These are phyloP conservation scores for Tuber melanosporum DNA, from an alignment of 495 filamentous ascomycete species.

Conservation along the genomic window DNA sequence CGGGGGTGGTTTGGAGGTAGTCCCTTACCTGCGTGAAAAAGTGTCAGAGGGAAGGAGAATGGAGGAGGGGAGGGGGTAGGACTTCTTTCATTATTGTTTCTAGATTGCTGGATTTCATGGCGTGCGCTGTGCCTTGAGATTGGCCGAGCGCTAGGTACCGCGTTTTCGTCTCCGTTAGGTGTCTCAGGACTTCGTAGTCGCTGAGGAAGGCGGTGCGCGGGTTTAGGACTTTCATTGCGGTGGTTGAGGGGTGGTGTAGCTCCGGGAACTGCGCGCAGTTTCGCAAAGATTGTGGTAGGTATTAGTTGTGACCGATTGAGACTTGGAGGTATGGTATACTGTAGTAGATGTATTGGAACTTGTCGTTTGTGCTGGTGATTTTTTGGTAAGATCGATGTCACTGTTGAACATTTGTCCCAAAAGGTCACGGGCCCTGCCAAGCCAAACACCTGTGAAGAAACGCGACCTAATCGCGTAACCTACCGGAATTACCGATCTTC, in stretches of 20 bases:
- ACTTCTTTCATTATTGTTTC: constrained; percentile 48
- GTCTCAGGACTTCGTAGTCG: constrained; percentile 59
- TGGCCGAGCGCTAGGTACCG: constrained; percentile 35
- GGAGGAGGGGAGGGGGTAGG: not conserved
- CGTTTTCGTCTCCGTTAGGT: constrained; percentile 48
- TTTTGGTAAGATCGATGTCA: not conserved
- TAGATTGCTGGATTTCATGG: constrained; percentile 46
- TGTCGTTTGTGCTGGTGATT: not conserved
- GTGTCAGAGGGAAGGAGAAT: not conserved
- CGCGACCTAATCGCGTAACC: not conserved
- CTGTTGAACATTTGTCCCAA: not conserved
- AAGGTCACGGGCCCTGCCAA: not conserved
- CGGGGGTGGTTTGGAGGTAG: constrained; percentile 35
- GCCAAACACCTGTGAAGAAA: not conserved
- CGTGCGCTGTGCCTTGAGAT: constrained; percentile 28
- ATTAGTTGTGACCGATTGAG: not conserved
- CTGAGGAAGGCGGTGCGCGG: constrained; percentile 57
- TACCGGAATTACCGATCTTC: not conserved
- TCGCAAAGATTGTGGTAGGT: not conserved
- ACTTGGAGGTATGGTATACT: not conserved
- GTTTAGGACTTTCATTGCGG: constrained; percentile 53
- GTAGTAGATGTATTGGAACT: not conserved
- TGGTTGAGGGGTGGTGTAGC: not conserved
- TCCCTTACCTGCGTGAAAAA: constrained; percentile 30
- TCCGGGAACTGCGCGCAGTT: not conserved